Base-by-base conservation (phyloP, 1,284 basidiomycete genomes). In the Ustilago shanxiensis region DNA sequence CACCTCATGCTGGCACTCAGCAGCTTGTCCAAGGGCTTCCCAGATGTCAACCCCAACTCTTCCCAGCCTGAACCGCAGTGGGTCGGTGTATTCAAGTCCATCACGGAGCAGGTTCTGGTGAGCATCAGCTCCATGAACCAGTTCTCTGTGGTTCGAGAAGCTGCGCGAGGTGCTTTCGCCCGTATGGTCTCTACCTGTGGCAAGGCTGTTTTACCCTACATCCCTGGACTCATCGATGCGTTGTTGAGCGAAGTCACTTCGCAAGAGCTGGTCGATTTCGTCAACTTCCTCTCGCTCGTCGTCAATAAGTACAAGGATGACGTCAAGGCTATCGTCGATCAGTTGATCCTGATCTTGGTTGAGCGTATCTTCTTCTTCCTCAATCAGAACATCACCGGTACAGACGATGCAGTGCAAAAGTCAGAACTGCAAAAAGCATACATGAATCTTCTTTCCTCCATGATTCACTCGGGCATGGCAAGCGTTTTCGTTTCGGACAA, bases 11-110 rank as follows among this genome's bases (percentile, higher is more conserved):
- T 98, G 90, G 96, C 95, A 1, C 89, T 98, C 14, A 95, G 95
- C 18, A 94, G 94, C 82, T 91, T 99, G 60, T 93, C 95, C 53
- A 98, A 98, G 87, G 98, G 98, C 9, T 99, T 99, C 88, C 97
- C 97, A 0, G 87, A 87, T 44, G 61, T 86, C 69, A 78, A 79
- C 55, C 68, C 77, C 22, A 71, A 50, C 49, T 77, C 77, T 44
- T 54, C 74, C 0, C 91, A 92, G 76, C 89, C 91, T n/a, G 87
- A 91, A 22, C 92, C 94, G 3, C 91, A 92, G 0, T 90, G 89
- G 86, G 87, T 95, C 63, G 90, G 91, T 60, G 91, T 96, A 14
- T 96, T 99, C 88, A 90, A 91, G 77, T 90, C 93, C 83, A 91
- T 95, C 80, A 94, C 94, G 0, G 94, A 97, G 85, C 93, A 93